phyloP scores from a whole-genome alignment of 441 rosid species.

The Codiaeum variegatum region DNA sequence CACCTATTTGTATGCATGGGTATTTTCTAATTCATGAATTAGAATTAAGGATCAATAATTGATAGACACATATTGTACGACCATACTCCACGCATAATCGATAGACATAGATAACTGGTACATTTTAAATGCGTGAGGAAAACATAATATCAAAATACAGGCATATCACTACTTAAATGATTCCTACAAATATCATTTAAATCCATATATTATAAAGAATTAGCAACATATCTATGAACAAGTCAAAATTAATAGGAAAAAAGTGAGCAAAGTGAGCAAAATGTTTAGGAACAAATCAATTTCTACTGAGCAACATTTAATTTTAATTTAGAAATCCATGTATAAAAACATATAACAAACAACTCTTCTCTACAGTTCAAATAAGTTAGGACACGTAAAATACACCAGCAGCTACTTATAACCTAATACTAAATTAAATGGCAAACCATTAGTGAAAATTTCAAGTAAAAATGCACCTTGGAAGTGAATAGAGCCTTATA shows the following conservation, averaged over 20 bases:
- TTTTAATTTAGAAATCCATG: no score
- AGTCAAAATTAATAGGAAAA: neutral
- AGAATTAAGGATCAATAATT: neutral
- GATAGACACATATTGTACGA: neutral
- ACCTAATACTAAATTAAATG: no score
- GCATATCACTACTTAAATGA: neutral
- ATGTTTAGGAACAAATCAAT: no score
- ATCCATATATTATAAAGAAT: neutral
- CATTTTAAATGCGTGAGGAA: neutral
- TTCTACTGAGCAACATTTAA: no score
- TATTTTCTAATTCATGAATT: neutral
- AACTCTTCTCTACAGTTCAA: no score
- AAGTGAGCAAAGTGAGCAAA: slow-evolving; percentile 18
- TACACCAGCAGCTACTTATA: no score
- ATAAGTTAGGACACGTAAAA: no score
- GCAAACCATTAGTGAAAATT: slow-evolving; percentile 25
- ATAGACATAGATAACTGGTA: neutral
- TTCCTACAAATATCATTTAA: slow-evolving; percentile 1
- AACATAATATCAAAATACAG: neutral
- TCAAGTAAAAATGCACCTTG: neutral
- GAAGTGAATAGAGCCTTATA: neutral
- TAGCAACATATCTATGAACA: neutral
- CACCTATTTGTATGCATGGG: neutral
- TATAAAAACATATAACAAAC: no score
- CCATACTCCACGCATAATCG: neutral